A percentile compares a stretch with the other conserved stretches of the same genome.
Conservation (phyloP, 2,329 filamentous ascomycete genomes). For the Scytalidium sp. region DNA sequence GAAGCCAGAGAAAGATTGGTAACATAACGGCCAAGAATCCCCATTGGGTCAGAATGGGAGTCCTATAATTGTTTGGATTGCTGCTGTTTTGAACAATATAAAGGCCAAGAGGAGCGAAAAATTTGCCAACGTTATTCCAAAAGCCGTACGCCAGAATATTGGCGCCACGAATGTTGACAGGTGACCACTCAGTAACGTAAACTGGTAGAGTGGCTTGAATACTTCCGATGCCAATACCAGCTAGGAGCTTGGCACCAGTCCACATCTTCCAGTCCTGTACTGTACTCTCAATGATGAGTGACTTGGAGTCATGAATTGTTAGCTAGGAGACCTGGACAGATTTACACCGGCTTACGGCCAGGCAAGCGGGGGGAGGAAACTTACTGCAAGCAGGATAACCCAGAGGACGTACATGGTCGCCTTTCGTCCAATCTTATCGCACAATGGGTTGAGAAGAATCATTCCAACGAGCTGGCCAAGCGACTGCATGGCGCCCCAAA, state of each 20-base stretch:
- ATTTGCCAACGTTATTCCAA: constrained; percentile 39
- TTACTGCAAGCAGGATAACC: constrained; percentile 23
- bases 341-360: neutral
- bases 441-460: constrained; percentile 23
- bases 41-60: constrained; percentile 42
- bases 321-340: neutral
- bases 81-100: constrained; percentile 25
- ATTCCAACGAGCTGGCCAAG: constrained; percentile 14
- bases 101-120: constrained; percentile 39
- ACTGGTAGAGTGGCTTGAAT: constrained; percentile 12
- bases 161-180: constrained; percentile 9
- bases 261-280: constrained; percentile 7
- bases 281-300: constrained; percentile 2
- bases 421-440: constrained; percentile 27
- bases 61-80: constrained; percentile 31
- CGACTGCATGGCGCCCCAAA: constrained; percentile 10
- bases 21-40: constrained; percentile 37
- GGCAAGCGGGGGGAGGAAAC: neutral
- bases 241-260: constrained; percentile 12
- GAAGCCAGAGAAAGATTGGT: constrained; percentile 33
- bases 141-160: constrained; percentile 8
- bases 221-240: constrained; percentile 13
- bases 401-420: constrained; percentile 28
- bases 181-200: constrained; percentile 11
- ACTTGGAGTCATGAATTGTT: neutral